phyloP scores from a whole-genome alignment of 169 alveolate species.

The Amoebophrya sp. region DNA sequence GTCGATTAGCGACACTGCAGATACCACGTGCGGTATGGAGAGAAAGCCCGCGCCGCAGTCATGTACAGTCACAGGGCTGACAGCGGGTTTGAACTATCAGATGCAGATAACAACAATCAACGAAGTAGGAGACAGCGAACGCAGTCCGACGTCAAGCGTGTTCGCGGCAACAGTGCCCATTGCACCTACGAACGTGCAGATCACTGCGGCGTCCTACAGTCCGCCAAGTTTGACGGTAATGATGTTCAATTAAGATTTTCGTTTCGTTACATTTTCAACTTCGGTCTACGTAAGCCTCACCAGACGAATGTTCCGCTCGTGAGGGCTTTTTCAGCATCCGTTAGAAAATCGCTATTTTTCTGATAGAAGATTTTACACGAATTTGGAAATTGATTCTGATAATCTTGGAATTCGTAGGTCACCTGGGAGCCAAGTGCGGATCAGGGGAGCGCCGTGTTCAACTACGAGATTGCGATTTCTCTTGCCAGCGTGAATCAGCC shows the following conservation, averaged over 20 bases:
- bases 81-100: neutral
- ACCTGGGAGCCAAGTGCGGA: neutral
- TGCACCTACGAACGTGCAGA: neutral
- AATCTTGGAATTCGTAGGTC: too few relatives aligned
- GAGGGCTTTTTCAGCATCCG: too few relatives aligned
- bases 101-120: neutral
- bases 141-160: neutral
- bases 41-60: conserved; percentile 4
- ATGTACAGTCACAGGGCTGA: neutral
- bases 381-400: too few relatives aligned
- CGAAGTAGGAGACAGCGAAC: neutral
- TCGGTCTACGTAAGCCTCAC: too few relatives aligned
- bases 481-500: neutral
- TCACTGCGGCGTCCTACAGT: neutral
- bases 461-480: conserved; percentile 1
- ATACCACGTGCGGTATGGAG: conserved; percentile 13
- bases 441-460: neutral
- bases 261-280: too few relatives aligned
- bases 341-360: too few relatives aligned
- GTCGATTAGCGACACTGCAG: neutral
- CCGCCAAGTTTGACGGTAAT: neutral
- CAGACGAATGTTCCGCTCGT: too few relatives aligned
- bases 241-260: too few relatives aligned
- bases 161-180: neutral
- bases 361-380: too few relatives aligned